A percentile compares a stretch with the other conserved stretches of the same genome.
phyloP scores from a whole-genome alignment of 768 basidiomycete species.

The Russula sp. region DNA sequence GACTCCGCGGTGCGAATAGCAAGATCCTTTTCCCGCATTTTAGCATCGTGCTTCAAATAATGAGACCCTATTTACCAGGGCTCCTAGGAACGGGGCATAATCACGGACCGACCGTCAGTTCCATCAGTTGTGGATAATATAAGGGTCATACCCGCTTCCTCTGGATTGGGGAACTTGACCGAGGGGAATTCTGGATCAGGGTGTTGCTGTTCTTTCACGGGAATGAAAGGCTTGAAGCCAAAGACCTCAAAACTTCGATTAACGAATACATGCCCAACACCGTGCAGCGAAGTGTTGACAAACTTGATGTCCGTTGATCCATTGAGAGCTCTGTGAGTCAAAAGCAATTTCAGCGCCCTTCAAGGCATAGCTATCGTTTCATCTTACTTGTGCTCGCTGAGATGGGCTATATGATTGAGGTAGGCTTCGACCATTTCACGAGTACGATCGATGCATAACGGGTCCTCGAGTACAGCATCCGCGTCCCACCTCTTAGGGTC shows the following conservation, averaged over 20 bases:
- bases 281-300: constrained; percentile 90
- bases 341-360: not conserved
- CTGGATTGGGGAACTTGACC: constrained; percentile 83
- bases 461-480: constrained; percentile 39
- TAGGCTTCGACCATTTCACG: constrained; percentile 59
- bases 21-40: constrained; percentile 51
- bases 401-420: constrained; percentile 42
- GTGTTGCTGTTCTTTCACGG: constrained; percentile 61
- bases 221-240: constrained; percentile 56
- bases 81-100: constrained; percentile 27
- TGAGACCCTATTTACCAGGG: constrained; percentile 28
- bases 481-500: constrained; percentile 50
- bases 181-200: constrained; percentile 88
- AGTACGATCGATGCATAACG: constrained; percentile 55
- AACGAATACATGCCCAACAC: constrained; percentile 71
- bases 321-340: constrained; percentile 40
- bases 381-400: constrained; percentile 30
- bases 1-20: constrained; percentile 62
- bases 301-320: constrained; percentile 49
- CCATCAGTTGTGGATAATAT: not conserved
- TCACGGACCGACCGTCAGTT: not conserved
- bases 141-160: constrained; percentile 68
- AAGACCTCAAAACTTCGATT: constrained; percentile 54
- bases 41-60: not conserved
- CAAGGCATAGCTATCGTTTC: not conserved